Evolutionary conservation across 129 eudicot species (phyloP), one percentile per base, ranked within the genome.

Genomic region (Glebionis coronaria): DNA sequence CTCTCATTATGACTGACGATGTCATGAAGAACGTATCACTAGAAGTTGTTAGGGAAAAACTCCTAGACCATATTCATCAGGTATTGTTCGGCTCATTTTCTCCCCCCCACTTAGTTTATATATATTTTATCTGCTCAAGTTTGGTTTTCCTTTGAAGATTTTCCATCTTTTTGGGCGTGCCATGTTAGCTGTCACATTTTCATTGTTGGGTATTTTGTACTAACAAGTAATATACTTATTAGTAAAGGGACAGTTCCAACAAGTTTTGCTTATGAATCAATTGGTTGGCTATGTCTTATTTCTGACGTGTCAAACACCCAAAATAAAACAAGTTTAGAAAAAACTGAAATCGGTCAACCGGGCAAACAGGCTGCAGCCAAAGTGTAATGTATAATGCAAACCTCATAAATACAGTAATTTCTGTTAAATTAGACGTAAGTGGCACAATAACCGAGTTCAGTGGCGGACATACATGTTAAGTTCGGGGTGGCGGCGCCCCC

Each of bases 11-110:
- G 91, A 88, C 91, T 15, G 96, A 92, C 80, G 96, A 92, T 78
- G 95, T 92, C 47, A 88, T 92, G 98, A 92, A 88, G 83, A 84
- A 78, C 67, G 88, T 92, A 78, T 92, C 98, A 12, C 61, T 88
- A 16, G 95, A 92, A 86, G 83, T 88, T 66, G 98, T 92, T 14
- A 81, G 95, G 46, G 98, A 92, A 79, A 92, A 68, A 71, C 79
- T 92, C 55, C 76, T 92, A 45, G 91, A 92, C 64, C 84, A 92
- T 68, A 76, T 92, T 62, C 98, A 92, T 81, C 98, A 92, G 95
- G 98, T 92, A 79, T 57, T 38, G 38, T 8, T 77, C 58, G 8
- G 72, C 15, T 53, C 28, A 5, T 69, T 68, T 72, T 50, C 28
- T 74, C 75, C 52, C 20, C 20, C 19, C 65, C 31, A 9, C 15